Base-by-base conservation (phyloP, 139 green algal genomes). In the Diplosphaera chodatii region DNA sequence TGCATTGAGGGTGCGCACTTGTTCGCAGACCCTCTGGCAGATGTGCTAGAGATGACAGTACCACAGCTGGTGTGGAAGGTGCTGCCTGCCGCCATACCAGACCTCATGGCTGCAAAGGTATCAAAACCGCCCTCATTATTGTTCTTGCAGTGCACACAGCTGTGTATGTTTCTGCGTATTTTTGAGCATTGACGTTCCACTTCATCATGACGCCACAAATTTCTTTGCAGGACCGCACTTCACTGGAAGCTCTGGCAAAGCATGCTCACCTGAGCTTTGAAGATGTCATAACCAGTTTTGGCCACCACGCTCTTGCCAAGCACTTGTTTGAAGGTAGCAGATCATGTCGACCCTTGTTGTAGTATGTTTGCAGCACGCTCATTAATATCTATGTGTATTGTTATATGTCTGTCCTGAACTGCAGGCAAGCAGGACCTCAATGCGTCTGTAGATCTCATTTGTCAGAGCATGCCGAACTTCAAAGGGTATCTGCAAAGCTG, bases 401-500 rank as follows among this genome's bases (percentile, higher is more conserved):
- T n/a, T n/a, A n/a, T n/a, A n/a, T n/a, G n/a, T n/a, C n/a, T n/a
- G n/a, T n/a, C n/a, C n/a, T n/a, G n/a, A 13, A 27, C 29, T 79
- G 69, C 40, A 82, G 81, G 76, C 28, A 34, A 29, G n/a, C 25
- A 67, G 31, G 28, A 64, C 32, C 77, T 88, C 48, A 70, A 78
- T 23, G 28, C 55, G 0, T 71, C 78, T 40, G 76, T 88, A 23
- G 59, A 41, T 0, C 67, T 85, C 30, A 65, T 77, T 4, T 87
- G 72, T 70, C 84, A 41, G 29, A 76, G 22, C 79, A 74, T 3
- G 77, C 68, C 13, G 31, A 76, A 62, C 64, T 86, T 87, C 72
- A 63, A 83, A 13, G 28, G 59, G 25, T 76, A 78, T 25, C 30
- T 82, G 28, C 33, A 28, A 28, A 32, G 6, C 67, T 73, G 71